Conservation (phyloP, 2,329 filamentous ascomycete genomes). For the Beauveria sp. region DNA sequence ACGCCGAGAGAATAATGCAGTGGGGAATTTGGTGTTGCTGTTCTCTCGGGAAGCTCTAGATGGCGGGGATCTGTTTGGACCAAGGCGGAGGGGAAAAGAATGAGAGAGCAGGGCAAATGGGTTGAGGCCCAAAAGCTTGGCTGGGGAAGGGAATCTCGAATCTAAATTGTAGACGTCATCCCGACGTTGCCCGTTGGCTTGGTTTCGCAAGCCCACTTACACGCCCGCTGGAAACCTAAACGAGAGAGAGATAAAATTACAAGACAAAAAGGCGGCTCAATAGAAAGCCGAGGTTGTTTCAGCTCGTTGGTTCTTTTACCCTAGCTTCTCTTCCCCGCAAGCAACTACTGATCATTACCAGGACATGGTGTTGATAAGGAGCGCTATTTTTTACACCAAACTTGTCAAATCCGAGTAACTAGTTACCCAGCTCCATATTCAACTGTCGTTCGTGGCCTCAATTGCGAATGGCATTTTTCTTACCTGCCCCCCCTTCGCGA, state of each 20-base stretch:
- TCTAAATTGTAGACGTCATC: not conserved
- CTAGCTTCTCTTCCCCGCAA: no score
- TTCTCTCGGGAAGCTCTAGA: no score
- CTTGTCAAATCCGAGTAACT: no score
- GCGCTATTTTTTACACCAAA: no score
- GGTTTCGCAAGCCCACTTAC: not conserved
- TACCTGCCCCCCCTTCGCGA: no score
- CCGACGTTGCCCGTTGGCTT: slow-evolving; percentile 4
- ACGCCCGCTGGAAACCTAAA: not conserved
- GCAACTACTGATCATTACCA: not conserved
- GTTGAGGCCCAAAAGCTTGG: not conserved
- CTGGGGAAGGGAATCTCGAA: not conserved
- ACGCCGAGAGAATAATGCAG: not conserved
- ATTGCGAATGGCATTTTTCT: no score
- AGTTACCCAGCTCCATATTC: no score
- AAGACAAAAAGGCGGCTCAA: not conserved
- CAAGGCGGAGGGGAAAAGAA: not conserved
- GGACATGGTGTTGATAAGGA: no score
- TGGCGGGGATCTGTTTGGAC: not conserved
- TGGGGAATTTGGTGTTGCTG: not conserved
- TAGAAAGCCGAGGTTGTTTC: not conserved
- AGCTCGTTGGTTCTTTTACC: not conserved
- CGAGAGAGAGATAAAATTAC: not conserved
- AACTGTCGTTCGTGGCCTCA: no score
- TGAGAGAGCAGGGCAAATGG: not conserved